Evolutionary conservation across 2,329 filamentous ascomycete genomes (phyloP), one percentile per base, ranked within the genome.

Genomic region (Stemphylium vesicarium): DNA sequence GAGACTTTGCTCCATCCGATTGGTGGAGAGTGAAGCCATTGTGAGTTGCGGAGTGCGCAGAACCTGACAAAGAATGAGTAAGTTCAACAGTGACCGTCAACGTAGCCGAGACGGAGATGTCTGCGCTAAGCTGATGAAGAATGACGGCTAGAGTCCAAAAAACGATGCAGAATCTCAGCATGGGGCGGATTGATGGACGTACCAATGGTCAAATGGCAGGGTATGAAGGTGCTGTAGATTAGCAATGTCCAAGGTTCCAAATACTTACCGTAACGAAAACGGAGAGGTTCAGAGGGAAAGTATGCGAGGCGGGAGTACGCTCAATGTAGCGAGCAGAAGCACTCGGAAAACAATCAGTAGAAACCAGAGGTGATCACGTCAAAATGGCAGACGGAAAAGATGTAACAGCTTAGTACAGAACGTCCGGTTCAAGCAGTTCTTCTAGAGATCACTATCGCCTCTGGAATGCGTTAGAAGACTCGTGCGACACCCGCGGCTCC

Each of bases 1-100:
- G 26, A 74, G 50, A 24, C 32, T 54, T 29, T 48, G 46, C 56
- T 70, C 69, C 38, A 66, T 56, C 12, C 48, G 42, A 40, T 35
- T 53, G 15, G 45, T 35, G 7, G 50, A 36, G 37, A 22, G 31
- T n/a, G 57, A 32, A 13, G 45, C 52, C 57, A 60, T 60, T 10
- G 16, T 35, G 35, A 37, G 15, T 13, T 18, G 37, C 41, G 26
- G 38, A 22, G 33, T 24, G 5, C 56, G 37, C 56, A 57, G 24
- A 55, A 22, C 41, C 44, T 54, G 10, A 13, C 15, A 8, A 13
- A 33, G 37, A 15, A 41, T 50, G n/a, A 22, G 50, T 38, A 26
- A n/a, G 22, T 24, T 29, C n/a, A 4, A 18, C 15, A 42, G 16
- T 2, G 15, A 35, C 31, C 13, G 3, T 10, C 4, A 5, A 24